phyloP scores from a whole-genome alignment of 257 asterid species.

The Rubia yunnanensis region DNA sequence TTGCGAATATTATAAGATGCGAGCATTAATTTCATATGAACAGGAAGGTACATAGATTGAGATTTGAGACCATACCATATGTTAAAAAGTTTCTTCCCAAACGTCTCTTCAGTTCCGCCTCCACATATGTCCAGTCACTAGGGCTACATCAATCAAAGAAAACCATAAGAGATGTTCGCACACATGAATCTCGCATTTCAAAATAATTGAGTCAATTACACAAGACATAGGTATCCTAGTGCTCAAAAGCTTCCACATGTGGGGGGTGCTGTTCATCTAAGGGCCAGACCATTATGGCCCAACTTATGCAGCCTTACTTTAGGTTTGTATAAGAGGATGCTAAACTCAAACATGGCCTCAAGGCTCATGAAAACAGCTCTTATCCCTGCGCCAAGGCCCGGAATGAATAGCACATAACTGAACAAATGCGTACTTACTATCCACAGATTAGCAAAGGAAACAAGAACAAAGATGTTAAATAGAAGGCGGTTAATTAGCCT shows the following conservation, averaged over 20 bases:
- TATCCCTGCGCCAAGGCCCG: no score
- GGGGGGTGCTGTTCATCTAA: no score
- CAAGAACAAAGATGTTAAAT: background rate
- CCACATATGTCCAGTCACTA: slow-evolving; percentile 76
- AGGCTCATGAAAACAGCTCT: background rate
- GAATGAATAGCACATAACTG: no score
- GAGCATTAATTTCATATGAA: background rate
- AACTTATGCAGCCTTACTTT: background rate
- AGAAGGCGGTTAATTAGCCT: background rate
- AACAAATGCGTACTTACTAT: background rate
- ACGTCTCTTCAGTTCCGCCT: slow-evolving; percentile 69
- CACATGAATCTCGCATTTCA: background rate
- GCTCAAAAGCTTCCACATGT: no score
- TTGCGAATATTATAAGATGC: background rate
- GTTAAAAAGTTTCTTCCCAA: slow-evolving; percentile 66
- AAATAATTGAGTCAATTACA: background rate
- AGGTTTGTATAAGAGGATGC: background rate
- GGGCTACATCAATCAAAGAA: slow-evolving; percentile 54
- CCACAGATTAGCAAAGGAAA: background rate
- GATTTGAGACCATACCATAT: slow-evolving; percentile 36
- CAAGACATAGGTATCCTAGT: background rate
- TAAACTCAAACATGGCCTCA: background rate
- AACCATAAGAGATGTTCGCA: slow-evolving; percentile 12
- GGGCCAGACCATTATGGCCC: background rate
- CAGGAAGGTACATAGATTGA: background rate